A percentile compares a stretch with the other conserved stretches of the same genome.
These are phyloP conservation scores for Daedaleopsis nitida DNA, from an alignment of 768 basidiomycete species.

Conservation along the genomic window DNA sequence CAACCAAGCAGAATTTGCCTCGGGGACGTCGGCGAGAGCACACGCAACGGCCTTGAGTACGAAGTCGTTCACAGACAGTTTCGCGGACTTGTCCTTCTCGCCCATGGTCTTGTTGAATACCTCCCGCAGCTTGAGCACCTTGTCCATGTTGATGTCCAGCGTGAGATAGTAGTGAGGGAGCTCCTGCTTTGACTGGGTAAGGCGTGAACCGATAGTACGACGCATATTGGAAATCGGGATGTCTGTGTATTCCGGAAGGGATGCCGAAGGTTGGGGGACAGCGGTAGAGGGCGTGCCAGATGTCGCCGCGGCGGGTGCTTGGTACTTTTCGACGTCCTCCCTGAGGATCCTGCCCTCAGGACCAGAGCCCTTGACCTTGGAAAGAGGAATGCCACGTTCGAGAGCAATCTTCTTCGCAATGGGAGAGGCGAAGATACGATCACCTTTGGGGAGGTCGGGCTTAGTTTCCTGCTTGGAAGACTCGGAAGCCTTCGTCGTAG, in stretches of 20 bases:
- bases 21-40: slow-evolving; percentile 92
- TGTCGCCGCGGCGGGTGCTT: slow-evolving; percentile 49
- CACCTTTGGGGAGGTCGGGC: slow-evolving; percentile 61
- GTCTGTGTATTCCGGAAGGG: slow-evolving; percentile 79
- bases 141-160: slow-evolving; percentile 94
- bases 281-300: slow-evolving; percentile 42
- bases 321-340: slow-evolving; percentile 92
- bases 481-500: slow-evolving; percentile 38
- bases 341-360: slow-evolving; percentile 94
- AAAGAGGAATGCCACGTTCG: slow-evolving; percentile 89
- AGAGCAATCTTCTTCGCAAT: slow-evolving; percentile 97
- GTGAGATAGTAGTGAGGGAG: slow-evolving; percentile 98
- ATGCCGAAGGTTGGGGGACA: slow-evolving; percentile 49
- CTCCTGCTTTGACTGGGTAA: slow-evolving; percentile 91
- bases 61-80: slow-evolving; percentile 98
- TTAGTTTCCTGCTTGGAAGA: slow-evolving; percentile 46
- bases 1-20: slow-evolving; percentile 97
- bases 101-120: slow-evolving; percentile 90
- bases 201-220: slow-evolving; percentile 85
- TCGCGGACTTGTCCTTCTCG: slow-evolving; percentile 87
- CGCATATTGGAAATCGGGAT: slow-evolving; percentile 94
- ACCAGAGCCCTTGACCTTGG: slow-evolving; percentile 89
- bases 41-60: slow-evolving; percentile 93
- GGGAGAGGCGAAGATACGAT: slow-evolving; percentile 92
- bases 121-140: slow-evolving; percentile 89